Evolutionary conservation across 106 monocot species (phyloP).

Genomic region (Dendrobium officinale): DNA sequence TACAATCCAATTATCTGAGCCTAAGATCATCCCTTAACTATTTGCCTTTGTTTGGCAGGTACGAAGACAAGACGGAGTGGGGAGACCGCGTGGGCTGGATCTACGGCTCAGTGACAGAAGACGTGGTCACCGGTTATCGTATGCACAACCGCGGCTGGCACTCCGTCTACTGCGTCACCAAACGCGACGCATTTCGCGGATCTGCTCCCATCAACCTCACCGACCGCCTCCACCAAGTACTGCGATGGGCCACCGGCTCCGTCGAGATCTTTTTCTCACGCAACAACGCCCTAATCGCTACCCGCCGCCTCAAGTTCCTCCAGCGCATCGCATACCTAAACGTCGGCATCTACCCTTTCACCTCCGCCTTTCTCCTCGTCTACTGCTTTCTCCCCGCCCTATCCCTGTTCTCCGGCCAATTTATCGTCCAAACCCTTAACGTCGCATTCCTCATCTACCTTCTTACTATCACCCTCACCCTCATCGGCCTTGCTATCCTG

Average conservation of each 20-base stretch:
- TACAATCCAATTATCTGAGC: too few relatives aligned
- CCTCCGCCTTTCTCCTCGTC: conserved; percentile 59
- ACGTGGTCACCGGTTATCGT: conserved; percentile 73
- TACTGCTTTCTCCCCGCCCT: conserved; percentile 78
- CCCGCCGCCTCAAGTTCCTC: conserved; percentile 44
- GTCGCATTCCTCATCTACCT: conserved; percentile 44
- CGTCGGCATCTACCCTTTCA: conserved; percentile 51
- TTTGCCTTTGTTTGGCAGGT: conserved; percentile 18
- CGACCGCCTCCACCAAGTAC: conserved; percentile 59
- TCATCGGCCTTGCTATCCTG: conserved; percentile 44
- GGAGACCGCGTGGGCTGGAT: conserved; percentile 47
- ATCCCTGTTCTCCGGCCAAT: conserved; percentile 61
- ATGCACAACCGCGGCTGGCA: conserved; percentile 81
- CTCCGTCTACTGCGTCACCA: conserved; percentile 64
- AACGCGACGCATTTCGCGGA: conserved; percentile 67
- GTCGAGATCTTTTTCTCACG: conserved; percentile 81
- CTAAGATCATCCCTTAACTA: not conserved
- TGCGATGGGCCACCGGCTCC: conserved; percentile 72
- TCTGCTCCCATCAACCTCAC: conserved; percentile 44
- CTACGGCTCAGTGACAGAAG: conserved; percentile 46
- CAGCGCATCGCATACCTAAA: conserved; percentile 57
- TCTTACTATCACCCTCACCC: conserved; percentile 39
- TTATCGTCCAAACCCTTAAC: conserved; percentile 24
- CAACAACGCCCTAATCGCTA: conserved; percentile 57
- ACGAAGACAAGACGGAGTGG: conserved; percentile 77